Conservation (phyloP, 1,284 basidiomycete genomes). For the Wolfiporia cocos region DNA sequence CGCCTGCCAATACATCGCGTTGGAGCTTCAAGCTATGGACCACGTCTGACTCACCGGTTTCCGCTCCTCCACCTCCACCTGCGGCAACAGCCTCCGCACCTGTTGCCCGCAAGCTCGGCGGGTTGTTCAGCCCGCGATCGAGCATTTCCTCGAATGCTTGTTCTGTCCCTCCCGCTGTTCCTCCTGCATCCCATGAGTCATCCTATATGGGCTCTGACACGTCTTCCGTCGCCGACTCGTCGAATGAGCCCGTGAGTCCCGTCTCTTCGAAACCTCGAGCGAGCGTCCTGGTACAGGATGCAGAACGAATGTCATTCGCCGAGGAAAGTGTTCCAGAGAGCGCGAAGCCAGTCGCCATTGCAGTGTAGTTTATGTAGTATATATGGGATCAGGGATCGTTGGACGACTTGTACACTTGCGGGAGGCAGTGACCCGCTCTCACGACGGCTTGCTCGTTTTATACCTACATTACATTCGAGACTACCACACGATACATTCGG, state of each 20-base stretch:
- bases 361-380: no score
- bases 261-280: constrained; percentile 19
- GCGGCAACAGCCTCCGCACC: constrained; percentile 26
- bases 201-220: constrained; percentile 30
- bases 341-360: no score
- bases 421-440: no score
- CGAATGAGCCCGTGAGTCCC: constrained; percentile 30
- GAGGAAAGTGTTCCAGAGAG: no score
- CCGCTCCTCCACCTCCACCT: constrained; percentile 11
- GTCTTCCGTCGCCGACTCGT: constrained; percentile 29
- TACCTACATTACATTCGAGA: no score
- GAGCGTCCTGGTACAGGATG: constrained; percentile 15
- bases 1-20: constrained; percentile 16
- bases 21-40: constrained; percentile 59
- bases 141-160: constrained; percentile 44
- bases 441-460: no score
- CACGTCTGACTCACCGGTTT: constrained; percentile 20
- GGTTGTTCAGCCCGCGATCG: constrained; percentile 55
- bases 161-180: constrained; percentile 14
- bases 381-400: no score
- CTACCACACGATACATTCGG: no score
- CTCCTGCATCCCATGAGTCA: constrained; percentile 23
- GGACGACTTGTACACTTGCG: no score
- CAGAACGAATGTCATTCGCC: constrained; percentile 2
- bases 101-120: constrained; percentile 56